Evolutionary conservation across 2,329 filamentous ascomycete genomes (phyloP).

Genomic region (Penicillium olsonii): DNA sequence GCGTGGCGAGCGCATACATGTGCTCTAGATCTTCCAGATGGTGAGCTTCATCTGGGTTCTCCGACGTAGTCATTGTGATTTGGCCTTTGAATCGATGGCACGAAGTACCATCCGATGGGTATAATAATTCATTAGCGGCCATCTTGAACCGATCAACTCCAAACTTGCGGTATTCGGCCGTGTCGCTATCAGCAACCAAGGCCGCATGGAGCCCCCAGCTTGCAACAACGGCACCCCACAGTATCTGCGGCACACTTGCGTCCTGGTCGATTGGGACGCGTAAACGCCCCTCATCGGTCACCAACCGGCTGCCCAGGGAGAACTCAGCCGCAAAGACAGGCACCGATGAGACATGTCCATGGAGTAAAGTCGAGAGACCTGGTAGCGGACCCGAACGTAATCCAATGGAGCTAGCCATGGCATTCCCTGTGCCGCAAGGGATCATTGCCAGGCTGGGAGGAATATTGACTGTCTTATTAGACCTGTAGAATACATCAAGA

Average conservation of each 20-base stretch:
- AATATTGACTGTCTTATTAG: conserved; percentile 26
- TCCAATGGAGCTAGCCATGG: conserved; percentile 44
- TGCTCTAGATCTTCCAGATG: conserved; percentile 54
- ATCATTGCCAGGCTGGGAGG: conserved; percentile 60
- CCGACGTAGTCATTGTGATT: conserved; percentile 46
- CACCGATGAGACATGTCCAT: conserved; percentile 56
- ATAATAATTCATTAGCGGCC: conserved; percentile 76
- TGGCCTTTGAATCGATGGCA: conserved; percentile 60
- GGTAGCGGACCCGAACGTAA: conserved; percentile 33
- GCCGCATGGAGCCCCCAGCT: conserved; percentile 90
- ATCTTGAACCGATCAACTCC: conserved; percentile 80
- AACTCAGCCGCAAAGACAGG: conserved; percentile 66
- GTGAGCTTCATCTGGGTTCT: conserved; percentile 16
- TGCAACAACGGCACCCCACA: conserved; percentile 77
- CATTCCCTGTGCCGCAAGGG: conserved; percentile 55
- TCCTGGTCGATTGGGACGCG: conserved; percentile 23
- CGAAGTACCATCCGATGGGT: conserved; percentile 52
- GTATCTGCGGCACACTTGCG: conserved; percentile 32
- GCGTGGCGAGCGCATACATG: conserved; percentile 73
- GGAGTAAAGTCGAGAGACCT: conserved; percentile 60
- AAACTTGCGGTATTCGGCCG: conserved; percentile 73
- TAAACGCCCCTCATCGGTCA: conserved; percentile 51
- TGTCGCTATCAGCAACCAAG: conserved; percentile 89
- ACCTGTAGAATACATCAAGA: conserved; percentile 63
- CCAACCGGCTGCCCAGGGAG: conserved; percentile 55